phyloP scores from a whole-genome alignment of 2,329 filamentous ascomycete species.

The Talaromyces sp. region DNA sequence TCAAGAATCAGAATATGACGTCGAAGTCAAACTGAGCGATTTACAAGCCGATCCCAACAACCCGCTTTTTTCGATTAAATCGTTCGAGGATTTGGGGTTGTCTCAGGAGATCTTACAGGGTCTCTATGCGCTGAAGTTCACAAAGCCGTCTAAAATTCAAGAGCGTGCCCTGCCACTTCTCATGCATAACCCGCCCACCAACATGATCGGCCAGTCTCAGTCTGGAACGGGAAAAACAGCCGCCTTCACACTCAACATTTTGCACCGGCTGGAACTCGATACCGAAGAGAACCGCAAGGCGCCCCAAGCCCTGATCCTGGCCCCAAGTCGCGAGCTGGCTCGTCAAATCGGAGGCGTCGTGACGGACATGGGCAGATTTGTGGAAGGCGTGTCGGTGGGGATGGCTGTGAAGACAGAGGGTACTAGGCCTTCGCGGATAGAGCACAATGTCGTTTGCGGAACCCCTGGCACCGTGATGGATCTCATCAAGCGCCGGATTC shows the following conservation, averaged over 20 bases:
- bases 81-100: conserved; percentile 82
- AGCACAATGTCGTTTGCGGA: conserved; percentile 78
- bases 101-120: conserved; percentile 66
- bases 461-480: conserved; percentile 93
- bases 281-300: conserved; percentile 48
- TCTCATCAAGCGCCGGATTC: conserved; percentile 67
- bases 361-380: conserved; percentile 74
- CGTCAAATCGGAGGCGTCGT: conserved; percentile 89
- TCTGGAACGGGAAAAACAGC: conserved; percentile 98
- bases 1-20: conserved; percentile 72
- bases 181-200: conserved; percentile 75
- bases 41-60: conserved; percentile 80
- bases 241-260: conserved; percentile 87
- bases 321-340: conserved; percentile 88
- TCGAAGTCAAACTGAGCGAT: conserved; percentile 88
- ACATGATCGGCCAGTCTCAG: conserved; percentile 98
- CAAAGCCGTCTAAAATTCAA: conserved; percentile 96
- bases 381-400: conserved; percentile 67
- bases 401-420: conserved; percentile 75
- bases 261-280: conserved; percentile 74
- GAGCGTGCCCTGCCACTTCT: conserved; percentile 89
- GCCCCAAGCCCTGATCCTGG: conserved; percentile 83
- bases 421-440: conserved; percentile 61
- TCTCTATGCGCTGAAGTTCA: conserved; percentile 75
- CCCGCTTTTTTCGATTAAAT: conserved; percentile 76